Conservation (phyloP, 768 basidiomycete species). For the Lenzites betulinus region DNA sequence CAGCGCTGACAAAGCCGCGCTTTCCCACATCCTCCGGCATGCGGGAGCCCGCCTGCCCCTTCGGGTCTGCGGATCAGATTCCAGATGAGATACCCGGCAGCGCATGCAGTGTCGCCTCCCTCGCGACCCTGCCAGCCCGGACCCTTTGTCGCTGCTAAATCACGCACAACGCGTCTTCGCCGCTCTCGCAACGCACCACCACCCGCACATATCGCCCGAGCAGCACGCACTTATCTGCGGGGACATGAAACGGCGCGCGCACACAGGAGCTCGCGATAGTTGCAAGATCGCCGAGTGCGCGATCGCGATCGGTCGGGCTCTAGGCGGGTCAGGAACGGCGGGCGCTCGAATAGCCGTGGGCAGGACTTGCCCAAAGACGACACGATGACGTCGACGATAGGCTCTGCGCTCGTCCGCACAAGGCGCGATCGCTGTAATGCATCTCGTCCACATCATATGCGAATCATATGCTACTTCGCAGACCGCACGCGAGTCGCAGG, state of each 20-base stretch:
- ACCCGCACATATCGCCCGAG: no score
- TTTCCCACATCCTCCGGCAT: conserved; percentile 9
- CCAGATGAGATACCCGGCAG: conserved; percentile 10
- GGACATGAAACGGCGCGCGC: neutral
- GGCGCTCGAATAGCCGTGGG: neutral
- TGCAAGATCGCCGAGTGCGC: neutral
- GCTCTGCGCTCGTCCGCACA: no score
- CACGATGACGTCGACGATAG: neutral
- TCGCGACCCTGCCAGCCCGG: neutral
- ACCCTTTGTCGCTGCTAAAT: neutral
- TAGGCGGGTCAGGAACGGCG: neutral
- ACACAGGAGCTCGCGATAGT: neutral
- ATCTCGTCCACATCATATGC: no score
- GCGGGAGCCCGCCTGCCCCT: conserved; percentile 5
- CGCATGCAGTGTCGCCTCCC: neutral
- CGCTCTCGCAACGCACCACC: no score
- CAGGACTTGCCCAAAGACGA: neutral
- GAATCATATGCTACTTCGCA: no score
- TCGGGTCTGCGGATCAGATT: conserved; percentile 7
- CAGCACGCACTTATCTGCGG: no score
- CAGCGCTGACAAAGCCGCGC: conserved; percentile 17
- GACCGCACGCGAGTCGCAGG: no score
- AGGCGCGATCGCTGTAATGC: no score
- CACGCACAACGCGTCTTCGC: no score
- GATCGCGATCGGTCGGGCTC: conserved; percentile 3